Conservation (phyloP, 257 asterid genomes). For the Verbascum thapsus region DNA sequence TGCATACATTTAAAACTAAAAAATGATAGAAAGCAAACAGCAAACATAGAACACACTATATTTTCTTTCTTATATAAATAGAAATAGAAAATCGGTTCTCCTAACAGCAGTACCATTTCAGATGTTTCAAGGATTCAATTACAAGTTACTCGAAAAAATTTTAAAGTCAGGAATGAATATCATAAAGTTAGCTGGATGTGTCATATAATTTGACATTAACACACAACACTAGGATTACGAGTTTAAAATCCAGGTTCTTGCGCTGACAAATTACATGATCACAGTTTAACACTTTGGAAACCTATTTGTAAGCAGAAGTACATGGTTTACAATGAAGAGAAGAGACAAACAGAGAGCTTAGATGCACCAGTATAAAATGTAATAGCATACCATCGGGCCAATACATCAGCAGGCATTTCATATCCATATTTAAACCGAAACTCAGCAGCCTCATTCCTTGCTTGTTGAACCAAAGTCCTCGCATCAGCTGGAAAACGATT, state of each 20-base stretch:
- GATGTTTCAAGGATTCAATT: neutral
- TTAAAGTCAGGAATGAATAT: no score
- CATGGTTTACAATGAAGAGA: neutral
- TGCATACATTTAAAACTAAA: slow-evolving; percentile 22
- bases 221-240: slow-evolving; percentile 14
- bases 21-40: neutral
- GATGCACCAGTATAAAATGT: neutral
- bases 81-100: neutral
- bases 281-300: neutral
- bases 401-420: slow-evolving; percentile 90
- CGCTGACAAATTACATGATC: neutral
- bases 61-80: neutral
- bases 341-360: neutral
- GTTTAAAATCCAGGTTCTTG: slow-evolving; percentile 1
- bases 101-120: neutral
- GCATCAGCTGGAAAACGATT: slow-evolving; percentile 71
- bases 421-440: slow-evolving; percentile 88
- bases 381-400: slow-evolving; percentile 79
- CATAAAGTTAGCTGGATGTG: no score
- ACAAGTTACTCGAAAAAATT: no score
- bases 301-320: neutral
- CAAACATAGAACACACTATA: neutral
- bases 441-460: slow-evolving; percentile 97
- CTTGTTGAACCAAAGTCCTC: slow-evolving; percentile 96
- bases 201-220: no score